Evolutionary conservation across 1,139 yeast species (phyloP), one percentile per base, ranked within the genome.

Genomic region (Hanseniaspora gamundiae): DNA sequence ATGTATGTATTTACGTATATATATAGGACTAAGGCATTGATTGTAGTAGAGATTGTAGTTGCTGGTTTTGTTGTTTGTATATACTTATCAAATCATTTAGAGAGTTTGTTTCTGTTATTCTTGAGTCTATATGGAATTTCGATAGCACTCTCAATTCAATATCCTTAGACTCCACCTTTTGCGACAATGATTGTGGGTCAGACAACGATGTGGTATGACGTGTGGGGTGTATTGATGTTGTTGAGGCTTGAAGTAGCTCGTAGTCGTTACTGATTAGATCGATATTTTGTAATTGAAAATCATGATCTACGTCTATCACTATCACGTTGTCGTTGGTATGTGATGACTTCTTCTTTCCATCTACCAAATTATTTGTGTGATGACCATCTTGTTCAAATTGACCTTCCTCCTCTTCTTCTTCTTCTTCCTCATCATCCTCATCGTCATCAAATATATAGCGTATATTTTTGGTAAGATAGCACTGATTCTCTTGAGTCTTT

Each of bases 51-150:
- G 43, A 48, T 43, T 49, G 51, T 33, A 69, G 46, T 44, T 67
- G 70, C 13, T 56, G 56, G 48, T 64, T 68, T 40, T 71, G 60
- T 38, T 52, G 49, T n/a, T 52, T 58, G 48, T 67, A 69, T 36
- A 69, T 43, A 19, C 52, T 51, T 13, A 63, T 57, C 29, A 69
- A 51, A 36, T 60, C 58, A 24, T 54, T 50, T 21, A 69, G 44
- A 4, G 58, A 53, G 30, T 48, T 19, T 33, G 36, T 5, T 3
- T 52, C 52, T 2, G 40, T 17, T 10, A 54, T 48, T 8, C 42
- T 44, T 2, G 33, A n/a, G 14, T 38, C 40, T 35, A n/a, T 38
- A 10, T 48, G 42, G 39, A 62, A 51, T 31, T 53, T 54, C 3
- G 65, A 57, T 36, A 66, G 52, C 1, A 59, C 58, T 16, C 54